These are phyloP conservation scores for Stylosanthes scabra DNA, from an alignment of 331 rosid genomes.

Conservation along the genomic window DNA sequence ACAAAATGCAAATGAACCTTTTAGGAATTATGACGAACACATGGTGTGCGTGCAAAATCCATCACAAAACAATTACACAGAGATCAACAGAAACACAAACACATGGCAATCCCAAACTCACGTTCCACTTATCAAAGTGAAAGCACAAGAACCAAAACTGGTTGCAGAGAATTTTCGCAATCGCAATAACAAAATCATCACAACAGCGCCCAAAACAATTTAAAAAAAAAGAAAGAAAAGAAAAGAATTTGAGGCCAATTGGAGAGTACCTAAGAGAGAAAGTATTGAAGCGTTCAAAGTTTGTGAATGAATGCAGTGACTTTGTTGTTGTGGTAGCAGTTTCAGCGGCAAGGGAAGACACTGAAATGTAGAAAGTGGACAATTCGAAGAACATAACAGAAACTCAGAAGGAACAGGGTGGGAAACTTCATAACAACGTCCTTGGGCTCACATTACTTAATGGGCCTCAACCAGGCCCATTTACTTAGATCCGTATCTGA, in stretches of 20 bases:
- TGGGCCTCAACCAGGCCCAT: not conserved
- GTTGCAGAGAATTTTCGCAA: not conserved
- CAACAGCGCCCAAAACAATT: no score
- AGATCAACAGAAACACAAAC: not conserved
- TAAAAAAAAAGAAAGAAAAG: not conserved
- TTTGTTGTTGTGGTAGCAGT: conserved; percentile 1
- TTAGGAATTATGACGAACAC: conserved; percentile 37
- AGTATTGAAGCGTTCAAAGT: not conserved
- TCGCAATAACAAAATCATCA: not conserved
- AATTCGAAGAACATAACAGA: no score
- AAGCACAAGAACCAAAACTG: conserved; percentile 3
- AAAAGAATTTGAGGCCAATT: not conserved
- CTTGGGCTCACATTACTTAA: conserved; percentile 17
- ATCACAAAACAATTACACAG: not conserved
- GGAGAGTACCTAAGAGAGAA: conserved; percentile 15
- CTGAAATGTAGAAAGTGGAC: not conserved
- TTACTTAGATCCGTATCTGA: no score
- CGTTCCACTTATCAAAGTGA: no score
- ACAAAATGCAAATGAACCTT: not conserved
- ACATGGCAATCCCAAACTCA: not conserved
- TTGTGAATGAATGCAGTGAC: not conserved
- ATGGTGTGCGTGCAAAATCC: conserved; percentile 28
- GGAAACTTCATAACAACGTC: not conserved
- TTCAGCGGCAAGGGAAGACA: conserved; percentile 22
- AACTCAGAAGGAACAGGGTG: no score